Evolutionary conservation across 1,139 yeast species (phyloP), one percentile per base, ranked within the genome.

Genomic region (Debaryomyces sp.): DNA sequence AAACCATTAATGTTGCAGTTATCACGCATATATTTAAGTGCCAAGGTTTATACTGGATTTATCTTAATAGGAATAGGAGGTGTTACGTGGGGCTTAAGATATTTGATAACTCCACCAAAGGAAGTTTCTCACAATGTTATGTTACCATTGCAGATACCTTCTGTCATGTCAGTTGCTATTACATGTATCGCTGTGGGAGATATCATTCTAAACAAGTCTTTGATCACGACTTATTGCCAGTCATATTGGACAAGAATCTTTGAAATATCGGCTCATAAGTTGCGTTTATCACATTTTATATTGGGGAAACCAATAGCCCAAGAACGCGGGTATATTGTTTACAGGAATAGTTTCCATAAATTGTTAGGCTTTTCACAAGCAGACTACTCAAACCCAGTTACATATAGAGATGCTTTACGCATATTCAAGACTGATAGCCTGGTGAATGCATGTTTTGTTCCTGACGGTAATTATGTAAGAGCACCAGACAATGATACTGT

Each of bases 401-500:
- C 84, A 0, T 60, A 70, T 30, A 64, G 69, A 12, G 81, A 79
- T 46, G 85, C 89, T 0, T 51, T 56, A 10, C 60, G 57, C 7
- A 62, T 73, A 6, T 85, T 87, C 56, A 57, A 63, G 18, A 68
- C 70, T 6, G 64, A 79, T 48, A 67, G 75, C 1, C 52, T 61
- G 2, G 63, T 74, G 0, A 69, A 70, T 36, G 83, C 87, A 2
- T 73, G 70, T 44, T 88, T 87, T 61, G 80, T 86, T 2, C 90
- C 90, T 1, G 85, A 89, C 66, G 99, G 99, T 2, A 73, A 74
- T 43, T 87, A 81, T 60, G 83, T 91, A 34, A 80, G 99, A 47
- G 99, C 92, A 0, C 99, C 99, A 1, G 87, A 82, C 50, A 80
- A 81, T 53, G 97, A 91, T 61, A 84, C 85, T 8, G 82, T 87